Conservation (phyloP, 106 monocot genomes). For the Iris macrosiphon region DNA sequence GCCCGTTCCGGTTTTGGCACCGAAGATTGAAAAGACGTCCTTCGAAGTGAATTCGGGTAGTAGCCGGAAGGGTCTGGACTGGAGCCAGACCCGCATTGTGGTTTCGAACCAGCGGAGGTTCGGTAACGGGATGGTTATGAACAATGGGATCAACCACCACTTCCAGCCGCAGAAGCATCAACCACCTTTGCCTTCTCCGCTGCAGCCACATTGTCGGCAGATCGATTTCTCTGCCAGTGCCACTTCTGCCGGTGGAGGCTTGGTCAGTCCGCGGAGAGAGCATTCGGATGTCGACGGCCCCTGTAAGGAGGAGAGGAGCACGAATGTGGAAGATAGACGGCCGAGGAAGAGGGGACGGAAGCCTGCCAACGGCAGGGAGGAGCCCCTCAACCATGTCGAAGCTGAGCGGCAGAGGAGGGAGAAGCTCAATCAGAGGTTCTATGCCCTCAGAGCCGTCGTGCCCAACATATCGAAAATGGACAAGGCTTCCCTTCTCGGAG, state of each 20-base stretch:
- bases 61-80: constrained; percentile 2
- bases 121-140: neutral
- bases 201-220: constrained; percentile 6
- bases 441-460: constrained; percentile 60
- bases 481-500: constrained; percentile 64
- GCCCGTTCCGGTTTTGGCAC: neutral
- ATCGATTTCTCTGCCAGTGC: constrained; percentile 26
- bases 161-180: constrained; percentile 17
- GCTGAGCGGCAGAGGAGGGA: constrained; percentile 70
- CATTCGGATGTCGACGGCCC: constrained; percentile 18
- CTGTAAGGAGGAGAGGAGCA: constrained; percentile 25
- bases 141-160: constrained; percentile 10
- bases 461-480: constrained; percentile 86
- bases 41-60: neutral
- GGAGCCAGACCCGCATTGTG: neutral
- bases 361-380: constrained; percentile 66
- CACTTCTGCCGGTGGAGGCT: constrained; percentile 12
- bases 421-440: constrained; percentile 85
- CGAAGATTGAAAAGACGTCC: constrained; percentile 6
- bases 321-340: constrained; percentile 20
- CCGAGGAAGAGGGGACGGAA: constrained; percentile 65
- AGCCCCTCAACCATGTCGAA: constrained; percentile 67
- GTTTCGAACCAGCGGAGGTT: constrained; percentile 3
- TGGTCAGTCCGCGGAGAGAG: neutral
- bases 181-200: constrained; percentile 8